Base-by-base conservation (phyloP, 2,329 filamentous ascomycete genomes). In the Fusarium graminum region DNA sequence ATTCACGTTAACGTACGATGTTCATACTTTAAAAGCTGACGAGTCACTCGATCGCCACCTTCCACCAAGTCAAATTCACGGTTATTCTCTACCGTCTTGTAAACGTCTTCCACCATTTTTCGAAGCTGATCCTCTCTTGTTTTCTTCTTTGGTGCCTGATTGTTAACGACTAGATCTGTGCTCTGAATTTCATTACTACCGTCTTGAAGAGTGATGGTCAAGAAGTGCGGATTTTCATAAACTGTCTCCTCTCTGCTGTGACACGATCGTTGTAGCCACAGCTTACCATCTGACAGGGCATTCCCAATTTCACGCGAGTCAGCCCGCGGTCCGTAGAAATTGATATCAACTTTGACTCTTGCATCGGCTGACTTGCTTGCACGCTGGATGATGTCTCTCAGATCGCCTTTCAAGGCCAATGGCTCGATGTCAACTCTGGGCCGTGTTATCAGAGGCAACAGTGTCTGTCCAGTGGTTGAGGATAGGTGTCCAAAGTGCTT, bases 31-130 rank as follows among this genome's bases (percentile, higher is more conserved):
- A 60, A 26, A 3, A 61, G 25, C 7, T 42, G 17, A 1, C 7
- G 58, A 1, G 46, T 61, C 2, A 61, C 58, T 1, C 40, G 17
- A 0, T 53, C 55, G 0, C 58, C 55, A 19, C 58, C 58, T 42
- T 61, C 58, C 3, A 61, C 40, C 10, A 54, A 22, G 4, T 60
- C 45, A 0, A 61, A 6, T 4, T 61, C 46, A 2, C 56, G 40
- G 3, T 16, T 61, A 6, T 61, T 61, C 10, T 61, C 58, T 1
- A 61, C 58, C 2, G 56, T 59, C 1, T 61, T 54, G 10, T 61
- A 61, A 1, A 61, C 25, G 0, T 61, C 58, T 2, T 61, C 34
- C 1, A 61, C 58, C 58, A 61, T 61, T 11, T 46, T 60, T 19
- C 46, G 34, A 14, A 61, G 58, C 14, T 54, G 46, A 4, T 61